Base-by-base conservation (phyloP, 345 rosid species). In the Rhodomyrtus tomentosa region DNA sequence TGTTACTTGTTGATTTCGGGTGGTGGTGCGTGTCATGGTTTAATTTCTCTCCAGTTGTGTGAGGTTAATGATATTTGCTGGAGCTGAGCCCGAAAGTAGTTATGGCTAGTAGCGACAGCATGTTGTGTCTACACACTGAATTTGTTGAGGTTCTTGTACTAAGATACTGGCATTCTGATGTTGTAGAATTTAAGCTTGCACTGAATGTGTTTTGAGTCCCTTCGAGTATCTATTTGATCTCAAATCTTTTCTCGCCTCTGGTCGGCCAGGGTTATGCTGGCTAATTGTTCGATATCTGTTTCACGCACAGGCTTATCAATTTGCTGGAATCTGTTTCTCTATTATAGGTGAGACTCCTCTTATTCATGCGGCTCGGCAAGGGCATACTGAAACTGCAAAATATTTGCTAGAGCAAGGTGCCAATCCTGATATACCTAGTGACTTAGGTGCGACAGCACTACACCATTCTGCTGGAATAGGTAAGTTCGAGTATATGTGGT, bases 381-480 rank as follows among this genome's bases (percentile, higher is more conserved):
- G 98, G 58, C 97, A 95, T 89, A 90, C 93, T 49, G 91, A 62
- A 55, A 93, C 98, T 42, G 92, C 92, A 22, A 94, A 91, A 86
- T 96, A 95, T 89, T 95, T 96, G 53, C 87, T 94, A 50, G 98
- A 93, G 82, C 95, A 85, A 40, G 97, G 96, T 86, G 98, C 99
- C 4, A 86, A 92, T 86, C 94, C 97, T 50, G 84, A 88, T 55
- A 92, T 94, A 50, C 88, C 98, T 14, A 95, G 98, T 90, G 93
- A 95, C 25, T 87, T 94, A 85, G 99, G 98, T 52, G 95, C 95
- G 68, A 95, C 98, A 2, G 95, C 98, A 16, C 90, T 96, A 86
- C 99, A 95, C 90, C 99, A 96, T 88, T 89, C 97, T 49, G 98
- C 98, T 10, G 98, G 98, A 85, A 90, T 89, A 85, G 98, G 99